Evolutionary conservation across 805 yeast genomes (phyloP).

Genomic region (Lachancea nothofagi): DNA sequence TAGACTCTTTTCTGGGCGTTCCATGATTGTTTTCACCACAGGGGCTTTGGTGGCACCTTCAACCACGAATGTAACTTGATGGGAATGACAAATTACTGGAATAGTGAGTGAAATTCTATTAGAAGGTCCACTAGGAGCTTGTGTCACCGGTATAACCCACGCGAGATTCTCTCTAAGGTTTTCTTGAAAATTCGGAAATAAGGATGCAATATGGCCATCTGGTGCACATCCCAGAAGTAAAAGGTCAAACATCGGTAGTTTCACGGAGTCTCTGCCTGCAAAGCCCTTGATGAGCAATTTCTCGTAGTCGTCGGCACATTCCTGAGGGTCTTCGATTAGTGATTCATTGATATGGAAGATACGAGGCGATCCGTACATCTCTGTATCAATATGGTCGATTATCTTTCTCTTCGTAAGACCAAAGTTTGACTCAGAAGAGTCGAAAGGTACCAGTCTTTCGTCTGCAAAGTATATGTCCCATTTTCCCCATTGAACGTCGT

Average conservation of each 20-base stretch:
- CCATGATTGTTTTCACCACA: slow-evolving; percentile 84
- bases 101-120: slow-evolving; percentile 84
- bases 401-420: slow-evolving; percentile 83
- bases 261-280: slow-evolving; percentile 94
- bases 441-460: slow-evolving; percentile 88
- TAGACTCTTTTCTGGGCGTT: slow-evolving; percentile 92
- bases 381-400: slow-evolving; percentile 49
- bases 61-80: slow-evolving; percentile 87
- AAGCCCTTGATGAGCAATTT: slow-evolving; percentile 79
- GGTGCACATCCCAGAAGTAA: slow-evolving; percentile 95
- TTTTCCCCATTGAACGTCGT: slow-evolving; percentile 79
- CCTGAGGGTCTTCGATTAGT: slow-evolving; percentile 73
- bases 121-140: slow-evolving; percentile 85
- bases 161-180: slow-evolving; percentile 84
- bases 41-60: slow-evolving; percentile 96
- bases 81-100: slow-evolving; percentile 93
- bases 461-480: slow-evolving; percentile 98
- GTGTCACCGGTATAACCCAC: slow-evolving; percentile 90
- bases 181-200: slow-evolving; percentile 83
- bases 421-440: slow-evolving; percentile 75
- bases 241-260: slow-evolving; percentile 89
- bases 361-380: slow-evolving; percentile 48
- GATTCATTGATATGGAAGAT: slow-evolving; percentile 79
- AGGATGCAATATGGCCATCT: slow-evolving; percentile 96
- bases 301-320: slow-evolving; percentile 91